A percentile compares a stretch with the other conserved stretches of the same genome.
These are phyloP conservation scores for Colletotrichum lupini DNA, from an alignment of 2,329 filamentous ascomycete genomes.

Conservation along the genomic window DNA sequence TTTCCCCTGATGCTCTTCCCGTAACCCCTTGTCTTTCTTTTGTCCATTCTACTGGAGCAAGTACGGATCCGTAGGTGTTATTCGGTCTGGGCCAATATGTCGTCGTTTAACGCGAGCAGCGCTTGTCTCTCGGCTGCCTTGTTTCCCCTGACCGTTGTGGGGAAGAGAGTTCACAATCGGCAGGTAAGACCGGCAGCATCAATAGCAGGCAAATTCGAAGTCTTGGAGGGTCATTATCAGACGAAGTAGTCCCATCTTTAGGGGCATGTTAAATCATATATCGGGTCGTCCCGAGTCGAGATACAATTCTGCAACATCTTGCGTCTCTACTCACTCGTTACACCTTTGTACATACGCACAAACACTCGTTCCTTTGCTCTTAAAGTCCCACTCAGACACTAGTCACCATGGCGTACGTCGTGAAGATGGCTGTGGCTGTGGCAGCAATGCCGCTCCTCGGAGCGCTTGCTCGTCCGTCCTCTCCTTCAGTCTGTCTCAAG, in stretches of 20 bases:
- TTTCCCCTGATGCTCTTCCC: neutral
- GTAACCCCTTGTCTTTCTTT: neutral
- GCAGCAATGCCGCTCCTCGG: constrained; percentile 29
- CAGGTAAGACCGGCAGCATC: constrained; percentile 7
- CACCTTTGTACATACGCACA: constrained; percentile 19
- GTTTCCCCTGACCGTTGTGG: constrained; percentile 17
- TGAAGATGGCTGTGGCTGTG: constrained; percentile 28
- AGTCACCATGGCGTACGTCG: constrained; percentile 15
- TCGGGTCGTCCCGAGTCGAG: constrained; percentile 19
- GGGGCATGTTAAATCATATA: neutral
- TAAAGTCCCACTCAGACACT: neutral
- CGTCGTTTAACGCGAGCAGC: neutral
- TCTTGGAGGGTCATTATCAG: neutral
- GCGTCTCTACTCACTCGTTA: constrained; percentile 16
- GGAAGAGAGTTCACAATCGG: constrained; percentile 13
- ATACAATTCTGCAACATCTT: neutral
- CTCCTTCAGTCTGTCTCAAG: constrained; percentile 14
- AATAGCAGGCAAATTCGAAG: neutral
- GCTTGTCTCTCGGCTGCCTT: constrained; percentile 3
- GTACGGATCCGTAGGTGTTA: neutral
- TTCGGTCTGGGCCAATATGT: constrained; percentile 8
- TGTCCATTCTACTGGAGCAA: neutral
- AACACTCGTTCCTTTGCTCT: constrained; percentile 1
- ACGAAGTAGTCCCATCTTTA: neutral
- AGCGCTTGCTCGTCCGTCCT: constrained; percentile 23